Percentiles rank a stretch among this genome's conserved stretches.
phyloP scores from a whole-genome alignment of 2,329 filamentous ascomycete genomes.

The Amylocarpus encephaloides region DNA sequence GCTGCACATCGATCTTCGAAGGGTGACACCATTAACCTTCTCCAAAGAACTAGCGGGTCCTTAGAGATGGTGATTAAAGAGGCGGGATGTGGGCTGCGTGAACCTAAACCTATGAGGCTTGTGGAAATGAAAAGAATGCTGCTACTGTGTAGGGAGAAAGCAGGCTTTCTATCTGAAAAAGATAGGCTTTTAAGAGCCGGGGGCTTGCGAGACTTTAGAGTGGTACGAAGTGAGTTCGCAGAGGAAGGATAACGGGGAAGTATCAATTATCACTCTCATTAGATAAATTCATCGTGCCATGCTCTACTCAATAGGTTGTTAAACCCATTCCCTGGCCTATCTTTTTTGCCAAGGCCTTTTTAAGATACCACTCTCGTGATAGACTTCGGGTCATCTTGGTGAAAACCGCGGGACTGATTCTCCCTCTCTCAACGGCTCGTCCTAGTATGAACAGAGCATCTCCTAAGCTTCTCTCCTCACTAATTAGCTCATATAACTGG shows the following conservation, averaged over 20 bases:
- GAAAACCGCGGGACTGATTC: conserved; percentile 66
- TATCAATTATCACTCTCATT: too few species aligned
- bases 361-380: conserved; percentile 74
- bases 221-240: background rate
- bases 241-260: background rate
- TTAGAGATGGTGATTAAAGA: conserved; percentile 26
- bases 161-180: conserved; percentile 12
- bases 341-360: conserved; percentile 74
- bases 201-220: background rate
- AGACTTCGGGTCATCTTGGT: conserved; percentile 69
- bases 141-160: conserved; percentile 24
- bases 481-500: conserved; percentile 82
- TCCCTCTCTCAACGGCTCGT: conserved; percentile 65
- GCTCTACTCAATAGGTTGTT: conserved; percentile 13
- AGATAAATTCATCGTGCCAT: background rate
- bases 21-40: background rate
- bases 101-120: conserved; percentile 27
- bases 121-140: conserved; percentile 29
- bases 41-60: conserved; percentile 2
- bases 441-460: conserved; percentile 83
- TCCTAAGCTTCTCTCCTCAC: conserved; percentile 79
- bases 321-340: conserved; percentile 73
- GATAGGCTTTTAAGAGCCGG: conserved; percentile 5
- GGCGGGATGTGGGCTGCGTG: conserved; percentile 24
- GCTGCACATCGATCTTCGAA: background rate